Evolutionary conservation across 2,329 filamentous ascomycete genomes (phyloP).

Genomic region (Hymenoscyphus albidus): DNA sequence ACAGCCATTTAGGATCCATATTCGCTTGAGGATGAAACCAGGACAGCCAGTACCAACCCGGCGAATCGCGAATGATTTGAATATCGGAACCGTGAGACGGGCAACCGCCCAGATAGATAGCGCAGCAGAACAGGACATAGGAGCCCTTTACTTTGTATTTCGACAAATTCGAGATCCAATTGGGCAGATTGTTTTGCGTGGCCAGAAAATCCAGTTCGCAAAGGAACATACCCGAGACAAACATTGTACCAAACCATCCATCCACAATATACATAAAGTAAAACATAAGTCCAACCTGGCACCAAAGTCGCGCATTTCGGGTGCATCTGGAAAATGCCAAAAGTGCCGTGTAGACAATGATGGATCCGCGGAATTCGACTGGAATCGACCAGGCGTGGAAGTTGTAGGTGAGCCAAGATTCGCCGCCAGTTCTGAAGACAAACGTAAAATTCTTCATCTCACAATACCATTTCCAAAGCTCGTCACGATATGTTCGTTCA

Average conservation of each 20-base stretch:
- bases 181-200: slow-evolving; percentile 46
- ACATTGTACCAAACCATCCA: slow-evolving; percentile 58
- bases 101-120: slow-evolving; percentile 57
- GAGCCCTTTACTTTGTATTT: slow-evolving; percentile 48
- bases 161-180: slow-evolving; percentile 43
- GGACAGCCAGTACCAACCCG: slow-evolving; percentile 42
- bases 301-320: slow-evolving; percentile 50
- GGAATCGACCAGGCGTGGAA: slow-evolving; percentile 55
- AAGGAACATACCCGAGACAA: slow-evolving; percentile 56
- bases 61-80: slow-evolving; percentile 47
- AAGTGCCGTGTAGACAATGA: slow-evolving; percentile 7
- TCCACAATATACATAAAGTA: slow-evolving; percentile 67
- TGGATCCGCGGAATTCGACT: slow-evolving; percentile 16
- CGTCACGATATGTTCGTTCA: slow-evolving; percentile 31
- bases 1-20: slow-evolving; percentile 66
- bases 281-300: slow-evolving; percentile 48
- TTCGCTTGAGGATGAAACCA: slow-evolving; percentile 62
- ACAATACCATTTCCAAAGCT: slow-evolving; percentile 44
- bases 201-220: slow-evolving; percentile 57
- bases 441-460: slow-evolving; percentile 68
- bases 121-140: slow-evolving; percentile 47
- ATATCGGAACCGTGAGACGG: slow-evolving; percentile 49
- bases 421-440: slow-evolving; percentile 53
- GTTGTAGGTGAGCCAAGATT: slow-evolving; percentile 52
- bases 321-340: slow-evolving; percentile 34